Evolutionary conservation across 2,329 filamentous ascomycete species (phyloP).

Genomic region (Pseudogymnoascus destructans): DNA sequence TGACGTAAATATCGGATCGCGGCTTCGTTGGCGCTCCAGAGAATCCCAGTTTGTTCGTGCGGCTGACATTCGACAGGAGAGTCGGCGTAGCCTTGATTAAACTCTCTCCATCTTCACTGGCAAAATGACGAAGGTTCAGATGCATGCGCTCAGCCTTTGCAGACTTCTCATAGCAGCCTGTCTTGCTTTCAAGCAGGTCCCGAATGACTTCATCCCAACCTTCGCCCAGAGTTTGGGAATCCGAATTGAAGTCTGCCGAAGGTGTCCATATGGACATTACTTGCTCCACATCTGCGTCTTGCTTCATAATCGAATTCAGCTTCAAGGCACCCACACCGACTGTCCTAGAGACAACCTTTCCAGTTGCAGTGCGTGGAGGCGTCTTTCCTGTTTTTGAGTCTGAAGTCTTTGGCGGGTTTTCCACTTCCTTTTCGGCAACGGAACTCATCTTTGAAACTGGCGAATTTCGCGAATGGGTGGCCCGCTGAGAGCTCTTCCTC

Average conservation of each 20-base stretch:
- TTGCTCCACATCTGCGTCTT: slow-evolving; percentile 59
- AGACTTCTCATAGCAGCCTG: slow-evolving; percentile 63
- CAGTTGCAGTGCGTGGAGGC: slow-evolving; percentile 39
- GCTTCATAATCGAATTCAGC: slow-evolving; percentile 61
- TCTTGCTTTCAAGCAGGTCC: slow-evolving; percentile 59
- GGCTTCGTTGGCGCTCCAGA: slow-evolving; percentile 79
- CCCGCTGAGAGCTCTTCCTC: slow-evolving; percentile 44
- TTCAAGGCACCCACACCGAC: slow-evolving; percentile 68
- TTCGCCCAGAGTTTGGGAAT: slow-evolving; percentile 42
- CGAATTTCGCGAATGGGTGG: slow-evolving; percentile 39
- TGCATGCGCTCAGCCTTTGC: slow-evolving; percentile 63
- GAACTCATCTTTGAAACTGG: slow-evolving; percentile 38
- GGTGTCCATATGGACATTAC: slow-evolving; percentile 67
- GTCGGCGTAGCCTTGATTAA: slow-evolving; percentile 83
- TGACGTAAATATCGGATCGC: slow-evolving; percentile 90
- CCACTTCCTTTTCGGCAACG: slow-evolving; percentile 24
- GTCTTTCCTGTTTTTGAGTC: not conserved
- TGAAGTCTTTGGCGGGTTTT: not conserved
- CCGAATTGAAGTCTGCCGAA: slow-evolving; percentile 37
- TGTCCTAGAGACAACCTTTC: slow-evolving; percentile 48
- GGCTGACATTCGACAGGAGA: slow-evolving; percentile 64
- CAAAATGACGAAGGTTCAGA: slow-evolving; percentile 66
- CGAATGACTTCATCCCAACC: slow-evolving; percentile 63
- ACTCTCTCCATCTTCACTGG: slow-evolving; percentile 60
- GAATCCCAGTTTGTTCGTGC: slow-evolving; percentile 84